Percentiles rank a stretch among this genome's conserved stretches.
Evolutionary conservation across 78 protist species (phyloP).

Genomic region (Creolimax fragrantissima): DNA sequence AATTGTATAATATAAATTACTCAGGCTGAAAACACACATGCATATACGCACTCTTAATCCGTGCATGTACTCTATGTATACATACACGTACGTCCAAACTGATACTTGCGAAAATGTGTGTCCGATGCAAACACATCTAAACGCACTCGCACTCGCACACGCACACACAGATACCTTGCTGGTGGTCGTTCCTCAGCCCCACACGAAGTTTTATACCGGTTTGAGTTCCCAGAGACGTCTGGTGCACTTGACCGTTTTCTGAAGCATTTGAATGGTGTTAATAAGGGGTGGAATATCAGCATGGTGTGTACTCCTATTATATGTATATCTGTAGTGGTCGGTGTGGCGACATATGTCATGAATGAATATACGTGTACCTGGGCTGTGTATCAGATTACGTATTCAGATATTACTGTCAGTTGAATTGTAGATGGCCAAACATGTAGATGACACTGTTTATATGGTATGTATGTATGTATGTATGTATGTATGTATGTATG

Average conservation of each 20-base stretch:
- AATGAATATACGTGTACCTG: no score
- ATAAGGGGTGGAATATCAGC: conserved; percentile 22
- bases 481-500: no score
- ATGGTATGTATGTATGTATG: conserved; percentile 2
- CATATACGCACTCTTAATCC: no score
- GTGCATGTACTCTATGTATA: neutral
- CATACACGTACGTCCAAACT: neutral
- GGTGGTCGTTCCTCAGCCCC: neutral
- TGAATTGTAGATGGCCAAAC: no score
- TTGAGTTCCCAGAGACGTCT: conserved; percentile 44
- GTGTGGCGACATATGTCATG: no score
- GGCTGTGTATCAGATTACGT: no score
- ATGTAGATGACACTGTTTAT: no score
- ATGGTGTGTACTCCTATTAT: conserved; percentile 4
- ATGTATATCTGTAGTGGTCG: no score
- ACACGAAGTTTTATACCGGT: conserved; percentile 24
- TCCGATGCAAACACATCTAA: neutral
- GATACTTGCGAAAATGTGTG: neutral
- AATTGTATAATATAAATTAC: no score
- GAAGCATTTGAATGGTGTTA: neutral
- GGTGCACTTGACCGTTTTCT: conserved; percentile 31
- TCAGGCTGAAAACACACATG: no score
- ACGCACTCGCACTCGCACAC: no score
- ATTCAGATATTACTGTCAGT: no score
- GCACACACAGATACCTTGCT: neutral